Evolutionary conservation across 495 filamentous ascomycete genomes (phyloP).

Genomic region (Penicillium atrosanguineum): DNA sequence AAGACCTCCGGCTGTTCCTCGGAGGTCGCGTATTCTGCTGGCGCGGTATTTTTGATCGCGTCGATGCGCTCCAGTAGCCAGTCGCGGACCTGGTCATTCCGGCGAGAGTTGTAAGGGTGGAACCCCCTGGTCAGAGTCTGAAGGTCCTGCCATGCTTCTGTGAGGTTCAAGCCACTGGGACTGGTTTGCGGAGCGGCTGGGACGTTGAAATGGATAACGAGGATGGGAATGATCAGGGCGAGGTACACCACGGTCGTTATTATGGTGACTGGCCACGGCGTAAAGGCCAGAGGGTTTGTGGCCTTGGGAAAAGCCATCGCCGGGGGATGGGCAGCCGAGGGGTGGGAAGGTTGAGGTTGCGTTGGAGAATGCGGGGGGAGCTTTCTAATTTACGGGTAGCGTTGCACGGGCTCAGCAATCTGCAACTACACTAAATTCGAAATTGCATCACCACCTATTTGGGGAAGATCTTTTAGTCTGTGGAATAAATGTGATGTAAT

Average conservation of each 20-base stretch:
- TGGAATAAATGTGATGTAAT: conserved; percentile 20
- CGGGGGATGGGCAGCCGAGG: conserved; percentile 5
- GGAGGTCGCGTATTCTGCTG: conserved; percentile 14
- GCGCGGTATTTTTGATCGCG: conserved; percentile 61
- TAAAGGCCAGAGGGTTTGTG: conserved; percentile 59
- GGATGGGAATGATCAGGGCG: conserved; percentile 63
- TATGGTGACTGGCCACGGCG: conserved; percentile 67
- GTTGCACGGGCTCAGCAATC: conserved; percentile 8
- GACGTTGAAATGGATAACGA: conserved; percentile 72
- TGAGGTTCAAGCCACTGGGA: conserved; percentile 66
- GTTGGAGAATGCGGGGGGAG: conserved; percentile 28
- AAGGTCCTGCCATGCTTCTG: conserved; percentile 85
- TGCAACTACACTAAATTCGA: background rate
- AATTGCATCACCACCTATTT: no score
- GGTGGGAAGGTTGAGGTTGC: conserved; percentile 7
- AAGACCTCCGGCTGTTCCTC: conserved; percentile 47
- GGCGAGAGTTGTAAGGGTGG: conserved; percentile 83
- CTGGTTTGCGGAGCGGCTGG: conserved; percentile 63
- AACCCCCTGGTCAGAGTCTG: conserved; percentile 68
- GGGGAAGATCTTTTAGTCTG: background rate
- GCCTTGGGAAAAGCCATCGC: conserved; percentile 34
- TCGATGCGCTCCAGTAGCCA: conserved; percentile 74
- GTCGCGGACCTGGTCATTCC: conserved; percentile 74
- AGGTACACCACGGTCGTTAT: conserved; percentile 69
- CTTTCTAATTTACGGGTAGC: conserved; percentile 5